Conservation (phyloP, 2,329 filamentous ascomycete species). For the Colletotrichum lini region DNA sequence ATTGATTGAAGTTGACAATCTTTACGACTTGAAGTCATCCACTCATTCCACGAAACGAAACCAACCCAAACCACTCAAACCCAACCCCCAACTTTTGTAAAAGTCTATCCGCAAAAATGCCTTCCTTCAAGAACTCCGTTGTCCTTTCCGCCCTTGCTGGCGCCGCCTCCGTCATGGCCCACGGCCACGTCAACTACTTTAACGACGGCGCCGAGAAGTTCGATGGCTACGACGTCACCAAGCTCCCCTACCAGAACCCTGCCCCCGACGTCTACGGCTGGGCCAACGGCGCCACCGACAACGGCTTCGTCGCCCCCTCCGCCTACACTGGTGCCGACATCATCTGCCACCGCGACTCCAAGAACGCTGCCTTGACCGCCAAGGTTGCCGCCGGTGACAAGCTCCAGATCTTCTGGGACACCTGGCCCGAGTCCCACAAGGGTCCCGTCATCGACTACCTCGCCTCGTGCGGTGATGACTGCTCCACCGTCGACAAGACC, state of each 20-base stretch:
- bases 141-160: constrained; percentile 45
- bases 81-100: constrained; percentile 24
- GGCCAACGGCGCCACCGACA: constrained; percentile 53
- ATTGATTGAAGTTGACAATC: constrained; percentile 42
- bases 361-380: constrained; percentile 56
- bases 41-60: constrained; percentile 24
- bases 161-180: constrained; percentile 47
- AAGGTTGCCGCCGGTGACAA: constrained; percentile 71
- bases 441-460: constrained; percentile 74
- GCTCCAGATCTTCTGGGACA: constrained; percentile 73
- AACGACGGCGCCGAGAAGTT: constrained; percentile 50
- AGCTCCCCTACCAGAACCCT: constrained; percentile 43
- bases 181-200: constrained; percentile 51
- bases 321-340: constrained; percentile 58
- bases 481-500: constrained; percentile 64
- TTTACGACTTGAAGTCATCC: constrained; percentile 39
- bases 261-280: constrained; percentile 53
- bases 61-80: constrained; percentile 3
- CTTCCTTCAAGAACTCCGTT: constrained; percentile 44
- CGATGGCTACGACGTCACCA: constrained; percentile 47
- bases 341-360: constrained; percentile 62
- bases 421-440: constrained; percentile 76
- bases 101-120: constrained; percentile 43
- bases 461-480: constrained; percentile 69
- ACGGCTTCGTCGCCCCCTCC: constrained; percentile 63